phyloP scores from a whole-genome alignment of 1,284 basidiomycete species.

The Phlebopus sp. region DNA sequence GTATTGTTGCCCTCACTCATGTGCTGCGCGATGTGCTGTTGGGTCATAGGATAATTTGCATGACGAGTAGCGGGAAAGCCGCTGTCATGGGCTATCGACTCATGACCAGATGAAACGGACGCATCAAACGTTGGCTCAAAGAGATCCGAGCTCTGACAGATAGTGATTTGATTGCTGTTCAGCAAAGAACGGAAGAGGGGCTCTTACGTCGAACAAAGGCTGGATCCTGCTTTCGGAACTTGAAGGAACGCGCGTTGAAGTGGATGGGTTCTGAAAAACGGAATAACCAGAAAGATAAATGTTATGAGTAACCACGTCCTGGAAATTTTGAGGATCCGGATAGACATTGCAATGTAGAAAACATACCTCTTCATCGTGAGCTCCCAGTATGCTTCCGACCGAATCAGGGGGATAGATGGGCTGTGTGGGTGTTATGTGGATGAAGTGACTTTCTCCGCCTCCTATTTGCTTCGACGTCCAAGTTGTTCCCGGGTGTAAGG shows the following conservation, averaged over 20 bases:
- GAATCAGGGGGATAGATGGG: conserved; percentile 1
- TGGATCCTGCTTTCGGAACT: too few relatives aligned
- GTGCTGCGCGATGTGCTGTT: too few relatives aligned
- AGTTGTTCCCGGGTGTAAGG: not conserved
- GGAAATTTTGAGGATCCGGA: not conserved
- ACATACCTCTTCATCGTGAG: conserved; percentile 11
- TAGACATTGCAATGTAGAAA: not conserved
- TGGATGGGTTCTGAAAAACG: not conserved
- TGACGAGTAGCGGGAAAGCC: too few relatives aligned
- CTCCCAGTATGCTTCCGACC: conserved; percentile 2
- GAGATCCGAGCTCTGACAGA: too few relatives aligned
- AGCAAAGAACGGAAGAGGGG: too few relatives aligned
- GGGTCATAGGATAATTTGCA: too few relatives aligned
- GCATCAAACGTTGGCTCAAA: too few relatives aligned
- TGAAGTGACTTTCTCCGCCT: conserved; percentile 1
- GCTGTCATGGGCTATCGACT: too few relatives aligned
- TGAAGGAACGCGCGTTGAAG: not conserved
- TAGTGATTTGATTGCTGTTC: too few relatives aligned
- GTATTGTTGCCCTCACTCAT: too few relatives aligned
- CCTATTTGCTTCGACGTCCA: conserved; percentile 6
- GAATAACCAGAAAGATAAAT: not conserved
- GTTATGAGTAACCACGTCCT: conserved; percentile 9
- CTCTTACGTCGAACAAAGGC: too few relatives aligned
- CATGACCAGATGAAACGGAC: too few relatives aligned
- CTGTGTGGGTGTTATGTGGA: not conserved